Evolutionary conservation across 257 asterid genomes (phyloP).

Genomic region (Solanum chilense): DNA sequence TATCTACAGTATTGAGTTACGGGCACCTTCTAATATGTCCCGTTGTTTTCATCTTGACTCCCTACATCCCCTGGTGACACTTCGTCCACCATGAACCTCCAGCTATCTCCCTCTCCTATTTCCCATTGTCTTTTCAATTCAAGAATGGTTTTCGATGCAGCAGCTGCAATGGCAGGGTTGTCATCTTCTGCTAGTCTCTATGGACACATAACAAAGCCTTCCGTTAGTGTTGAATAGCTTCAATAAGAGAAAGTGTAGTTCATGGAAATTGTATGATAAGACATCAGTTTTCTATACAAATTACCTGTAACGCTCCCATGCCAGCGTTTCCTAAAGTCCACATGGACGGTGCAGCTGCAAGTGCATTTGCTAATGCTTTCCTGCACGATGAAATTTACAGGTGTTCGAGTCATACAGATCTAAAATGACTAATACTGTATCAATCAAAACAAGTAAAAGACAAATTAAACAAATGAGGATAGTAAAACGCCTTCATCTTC

Average conservation of each 20-base stretch:
- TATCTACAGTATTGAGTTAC: background rate
- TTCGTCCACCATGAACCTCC: conserved; percentile 87
- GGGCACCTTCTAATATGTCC: background rate
- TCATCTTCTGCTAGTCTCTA: conserved; percentile 88
- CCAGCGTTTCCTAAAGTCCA: conserved; percentile 99
- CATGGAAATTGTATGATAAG: background rate
- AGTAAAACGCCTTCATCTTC: background rate
- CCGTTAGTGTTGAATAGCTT: background rate
- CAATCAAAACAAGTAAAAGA: background rate
- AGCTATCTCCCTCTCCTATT: conserved; percentile 85
- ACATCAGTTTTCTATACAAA: background rate
- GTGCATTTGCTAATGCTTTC: conserved; percentile 88
- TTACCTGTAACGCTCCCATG: conserved; percentile 97
- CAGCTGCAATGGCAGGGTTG: conserved; percentile 86
- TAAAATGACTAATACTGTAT: background rate
- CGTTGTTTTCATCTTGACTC: conserved; percentile 13
- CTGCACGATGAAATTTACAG: conserved; percentile 24
- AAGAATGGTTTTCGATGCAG: conserved; percentile 66
- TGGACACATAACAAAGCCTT: background rate
- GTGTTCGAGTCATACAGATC: background rate
- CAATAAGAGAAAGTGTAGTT: background rate
- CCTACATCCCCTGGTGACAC: conserved; percentile 3
- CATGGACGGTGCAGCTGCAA: conserved; percentile 91
- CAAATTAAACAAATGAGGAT: background rate
- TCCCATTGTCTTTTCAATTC: conserved; percentile 93